Conservation (phyloP, 2,329 filamentous ascomycete genomes). For the Colletotrichum plurivorum region DNA sequence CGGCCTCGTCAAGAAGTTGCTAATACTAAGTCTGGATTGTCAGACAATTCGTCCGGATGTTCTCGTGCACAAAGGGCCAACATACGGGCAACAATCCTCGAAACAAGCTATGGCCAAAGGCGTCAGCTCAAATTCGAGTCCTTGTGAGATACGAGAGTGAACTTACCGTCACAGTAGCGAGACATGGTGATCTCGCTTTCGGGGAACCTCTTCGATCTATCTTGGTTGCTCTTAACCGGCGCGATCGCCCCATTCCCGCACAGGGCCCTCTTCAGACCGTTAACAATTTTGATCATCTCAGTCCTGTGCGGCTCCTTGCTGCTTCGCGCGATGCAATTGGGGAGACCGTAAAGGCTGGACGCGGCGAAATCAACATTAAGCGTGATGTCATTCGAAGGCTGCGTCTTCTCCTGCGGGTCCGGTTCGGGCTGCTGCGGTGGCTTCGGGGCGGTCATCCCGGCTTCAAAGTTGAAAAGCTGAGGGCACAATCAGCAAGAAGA, state of each 20-base stretch:
- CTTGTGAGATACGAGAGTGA: not conserved
- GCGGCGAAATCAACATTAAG: constrained; percentile 25
- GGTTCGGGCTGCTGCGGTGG: not conserved
- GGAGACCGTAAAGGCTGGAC: constrained; percentile 25
- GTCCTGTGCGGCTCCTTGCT: constrained; percentile 4
- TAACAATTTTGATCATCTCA: constrained; percentile 27
- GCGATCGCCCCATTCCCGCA: not conserved
- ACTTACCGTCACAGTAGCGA: constrained; percentile 28
- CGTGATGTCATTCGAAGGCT: not conserved
- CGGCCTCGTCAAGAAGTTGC: constrained; percentile 21
- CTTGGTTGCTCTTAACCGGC: not conserved
- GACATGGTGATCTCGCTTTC: constrained; percentile 11
- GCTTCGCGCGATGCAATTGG: not conserved
- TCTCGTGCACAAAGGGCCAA: not conserved
- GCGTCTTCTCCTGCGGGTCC: not conserved
- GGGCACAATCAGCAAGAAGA: not conserved
- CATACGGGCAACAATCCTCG: constrained; percentile 32
- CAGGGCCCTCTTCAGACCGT: constrained; percentile 23
- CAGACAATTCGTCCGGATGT: not conserved
- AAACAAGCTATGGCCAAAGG: constrained; percentile 13
- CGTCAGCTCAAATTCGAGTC: not conserved
- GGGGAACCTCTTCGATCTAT: not conserved
- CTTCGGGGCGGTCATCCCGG: not conserved
- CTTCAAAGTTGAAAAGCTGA: constrained; percentile 13
- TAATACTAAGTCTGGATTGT: not conserved